Evolutionary conservation across 2,329 filamentous ascomycete species (phyloP), one percentile per base, ranked within the genome.

Genomic region (Colletotrichum nymphaeae): DNA sequence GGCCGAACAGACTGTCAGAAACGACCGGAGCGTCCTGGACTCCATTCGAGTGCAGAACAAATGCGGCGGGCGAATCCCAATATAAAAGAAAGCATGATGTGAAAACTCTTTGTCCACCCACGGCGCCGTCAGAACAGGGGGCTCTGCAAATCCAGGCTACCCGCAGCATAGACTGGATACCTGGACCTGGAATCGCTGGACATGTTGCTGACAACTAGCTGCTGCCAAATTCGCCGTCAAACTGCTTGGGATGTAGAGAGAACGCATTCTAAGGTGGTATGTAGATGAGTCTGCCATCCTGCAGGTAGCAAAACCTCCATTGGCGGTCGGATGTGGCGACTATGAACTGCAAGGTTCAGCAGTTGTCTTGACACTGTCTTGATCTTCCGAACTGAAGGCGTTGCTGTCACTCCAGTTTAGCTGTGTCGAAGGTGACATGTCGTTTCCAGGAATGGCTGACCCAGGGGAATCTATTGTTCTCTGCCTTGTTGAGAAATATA

Each of bases 1-100:
- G 24, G 67, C 24, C 46, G 65, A 63, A 55, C 26, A 67, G 37
- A 68, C 58, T 49, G 37, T 67, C 57, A 72, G 63, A 74, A 67
- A 72, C 52, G 30, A 72, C 28, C 37, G 16, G 62, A 62, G 35
- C 59, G 58, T 22, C 32, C 49, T 58, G 32, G 26, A 72, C 63
- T 57, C 60, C 56, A 60, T 59, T n/a, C 5, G 22, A 19, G 53
- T 53, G 57, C 62, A 57, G 62, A 52, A 57, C 28, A 52, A 59
- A 24, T 72, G 49, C 71, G 62, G 68, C 63, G 42, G 35, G 49
- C 30, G 55, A 72, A 37, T 58, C 28, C 28, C 26, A 64, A 49
- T 56, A 64, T 63, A 49, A 64, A 53, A 70, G 46, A 57, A 60
- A 64, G 46, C 16, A 58, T 59, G 22, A 49, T 26, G 22, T 46